phyloP scores from a whole-genome alignment of 257 asterid genomes.

The Ajuga chamaepitys region DNA sequence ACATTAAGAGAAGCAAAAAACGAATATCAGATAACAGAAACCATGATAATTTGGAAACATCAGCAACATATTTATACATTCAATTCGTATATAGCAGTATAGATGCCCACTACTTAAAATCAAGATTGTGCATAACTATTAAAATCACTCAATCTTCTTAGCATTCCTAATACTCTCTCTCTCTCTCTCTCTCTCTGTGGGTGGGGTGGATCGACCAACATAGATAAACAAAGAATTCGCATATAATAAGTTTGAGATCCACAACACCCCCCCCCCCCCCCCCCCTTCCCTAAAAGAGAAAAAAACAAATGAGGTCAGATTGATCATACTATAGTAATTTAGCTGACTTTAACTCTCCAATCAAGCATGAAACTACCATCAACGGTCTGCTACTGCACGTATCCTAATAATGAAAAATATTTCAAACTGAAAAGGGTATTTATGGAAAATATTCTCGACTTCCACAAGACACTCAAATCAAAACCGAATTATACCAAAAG shows the following conservation, averaged over 20 bases:
- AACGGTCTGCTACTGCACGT: neutral
- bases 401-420: neutral
- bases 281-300: too few species aligned
- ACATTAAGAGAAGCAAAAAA: too few species aligned
- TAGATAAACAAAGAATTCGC: neutral
- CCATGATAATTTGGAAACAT: too few species aligned
- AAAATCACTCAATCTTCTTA: too few species aligned
- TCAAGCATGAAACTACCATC: neutral
- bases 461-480: constrained; percentile 3
- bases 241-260: neutral
- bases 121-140: too few species aligned
- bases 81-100: too few species aligned
- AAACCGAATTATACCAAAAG: neutral
- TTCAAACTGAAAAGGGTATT: neutral
- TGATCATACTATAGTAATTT: neutral
- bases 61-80: too few species aligned
- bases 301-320: neutral
- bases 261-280: neutral
- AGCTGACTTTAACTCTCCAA: constrained; percentile 3
- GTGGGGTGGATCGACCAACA: too few species aligned
- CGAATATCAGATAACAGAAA: too few species aligned
- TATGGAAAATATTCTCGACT: neutral
- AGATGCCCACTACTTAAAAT: too few species aligned
- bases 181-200: too few species aligned
- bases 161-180: too few species aligned